A percentile compares a stretch with the other conserved stretches of the same genome.
Evolutionary conservation across 2,329 filamentous ascomycete species (phyloP).

Genomic region (Diaporthe vaccinii): DNA sequence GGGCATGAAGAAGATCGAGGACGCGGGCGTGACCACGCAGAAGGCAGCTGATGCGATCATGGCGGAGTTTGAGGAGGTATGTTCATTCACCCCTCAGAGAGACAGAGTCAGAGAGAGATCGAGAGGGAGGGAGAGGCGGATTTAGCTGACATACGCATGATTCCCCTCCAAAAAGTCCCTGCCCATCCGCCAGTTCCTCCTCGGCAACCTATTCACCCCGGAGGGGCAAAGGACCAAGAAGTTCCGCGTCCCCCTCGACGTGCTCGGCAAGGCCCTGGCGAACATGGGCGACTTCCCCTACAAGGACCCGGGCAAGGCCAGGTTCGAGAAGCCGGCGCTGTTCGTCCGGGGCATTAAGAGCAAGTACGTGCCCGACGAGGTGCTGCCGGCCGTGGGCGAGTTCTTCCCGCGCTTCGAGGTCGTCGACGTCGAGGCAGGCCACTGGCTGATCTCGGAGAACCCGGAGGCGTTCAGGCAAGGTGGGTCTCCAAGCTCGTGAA

Average conservation of each 20-base stretch:
- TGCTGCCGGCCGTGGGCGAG: slow-evolving; percentile 80
- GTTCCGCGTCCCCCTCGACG: slow-evolving; percentile 84
- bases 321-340: slow-evolving; percentile 83
- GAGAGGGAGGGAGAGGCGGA: neutral
- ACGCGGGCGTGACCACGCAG: slow-evolving; percentile 74
- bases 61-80: slow-evolving; percentile 77
- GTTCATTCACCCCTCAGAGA: neutral
- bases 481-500: slow-evolving; percentile 54
- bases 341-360: slow-evolving; percentile 85
- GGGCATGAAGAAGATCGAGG: slow-evolving; percentile 87
- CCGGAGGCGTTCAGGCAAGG: slow-evolving; percentile 83
- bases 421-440: slow-evolving; percentile 81
- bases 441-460: slow-evolving; percentile 93
- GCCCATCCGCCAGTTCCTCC: slow-evolving; percentile 88
- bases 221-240: slow-evolving; percentile 66
- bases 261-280: slow-evolving; percentile 76
- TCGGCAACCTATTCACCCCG: slow-evolving; percentile 83
- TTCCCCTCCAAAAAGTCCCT: slow-evolving; percentile 63
- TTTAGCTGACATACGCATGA: neutral
- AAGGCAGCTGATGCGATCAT: slow-evolving; percentile 86
- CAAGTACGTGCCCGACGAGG: slow-evolving; percentile 85
- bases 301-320: slow-evolving; percentile 74
- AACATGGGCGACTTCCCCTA: slow-evolving; percentile 92
- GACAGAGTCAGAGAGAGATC: neutral
- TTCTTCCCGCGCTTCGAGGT: slow-evolving; percentile 86